phyloP scores from a whole-genome alignment of 805 yeast genomes.

The Debaryomyces maramus region DNA sequence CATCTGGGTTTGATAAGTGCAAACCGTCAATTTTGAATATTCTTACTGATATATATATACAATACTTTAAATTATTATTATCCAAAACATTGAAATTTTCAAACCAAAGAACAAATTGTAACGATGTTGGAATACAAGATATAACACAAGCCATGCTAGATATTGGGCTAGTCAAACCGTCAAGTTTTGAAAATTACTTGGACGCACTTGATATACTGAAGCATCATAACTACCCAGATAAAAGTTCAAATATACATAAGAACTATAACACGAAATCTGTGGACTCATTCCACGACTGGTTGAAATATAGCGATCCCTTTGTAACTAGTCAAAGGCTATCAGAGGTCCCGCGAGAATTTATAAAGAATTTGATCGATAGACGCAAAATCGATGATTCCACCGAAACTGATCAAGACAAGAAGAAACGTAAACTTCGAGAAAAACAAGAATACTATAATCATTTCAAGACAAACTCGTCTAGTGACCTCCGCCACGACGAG shows the following conservation, averaged over 20 bases:
- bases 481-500: conserved; percentile 18
- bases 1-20: conserved; percentile 82
- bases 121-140: conserved; percentile 60
- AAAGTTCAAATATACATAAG: conserved; percentile 13
- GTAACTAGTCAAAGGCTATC: conserved; percentile 23
- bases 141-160: conserved; percentile 68
- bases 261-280: conserved; percentile 36
- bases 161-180: conserved; percentile 60
- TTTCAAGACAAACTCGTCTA: conserved; percentile 27
- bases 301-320: conserved; percentile 27
- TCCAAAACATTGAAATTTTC: conserved; percentile 52
- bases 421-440: conserved; percentile 34
- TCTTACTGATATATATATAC: conserved; percentile 72
- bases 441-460: conserved; percentile 42
- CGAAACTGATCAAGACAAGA: conserved; percentile 35
- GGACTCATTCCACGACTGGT: conserved; percentile 41
- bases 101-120: conserved; percentile 36
- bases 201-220: conserved; percentile 42
- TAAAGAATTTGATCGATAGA: conserved; percentile 38
- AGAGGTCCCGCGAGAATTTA: conserved; percentile 30
- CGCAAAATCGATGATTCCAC: conserved; percentile 37
- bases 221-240: conserved; percentile 11
- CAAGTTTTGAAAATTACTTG: conserved; percentile 36
- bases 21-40: conserved; percentile 70
- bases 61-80: conserved; percentile 58